These are phyloP conservation scores for Fusarium secorum DNA, from an alignment of 2,329 filamentous ascomycete genomes.

Conservation along the genomic window DNA sequence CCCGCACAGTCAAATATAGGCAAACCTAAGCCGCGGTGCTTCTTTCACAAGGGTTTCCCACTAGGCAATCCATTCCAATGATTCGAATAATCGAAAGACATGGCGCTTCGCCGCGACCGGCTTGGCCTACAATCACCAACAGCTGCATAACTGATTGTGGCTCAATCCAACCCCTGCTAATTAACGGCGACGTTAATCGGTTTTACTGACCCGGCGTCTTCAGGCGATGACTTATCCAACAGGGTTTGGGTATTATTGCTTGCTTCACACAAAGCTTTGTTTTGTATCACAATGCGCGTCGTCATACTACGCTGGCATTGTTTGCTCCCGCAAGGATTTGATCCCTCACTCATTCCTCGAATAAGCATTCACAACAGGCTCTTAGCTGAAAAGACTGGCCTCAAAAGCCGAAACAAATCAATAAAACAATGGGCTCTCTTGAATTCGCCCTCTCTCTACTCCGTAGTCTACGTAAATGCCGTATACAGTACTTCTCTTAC, in stretches of 20 bases:
- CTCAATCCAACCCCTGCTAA: slow-evolving; percentile 18
- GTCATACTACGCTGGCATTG: slow-evolving; percentile 7
- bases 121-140: slow-evolving; percentile 33
- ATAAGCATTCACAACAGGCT: slow-evolving; percentile 19
- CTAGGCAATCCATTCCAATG: slow-evolving; percentile 29
- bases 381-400: slow-evolving; percentile 10
- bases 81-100: slow-evolving; percentile 20
- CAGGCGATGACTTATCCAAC: not conserved
- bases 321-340: slow-evolving; percentile 8
- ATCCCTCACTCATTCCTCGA: slow-evolving; percentile 8
- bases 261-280: slow-evolving; percentile 35
- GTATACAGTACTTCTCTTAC: not conserved
- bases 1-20: not conserved
- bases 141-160: slow-evolving; percentile 19
- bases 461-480: not conserved
- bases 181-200: slow-evolving; percentile 13
- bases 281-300: slow-evolving; percentile 34
- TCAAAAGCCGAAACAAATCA: slow-evolving; percentile 34
- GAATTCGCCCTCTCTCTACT: not conserved
- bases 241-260: slow-evolving; percentile 1
- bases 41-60: slow-evolving; percentile 5
- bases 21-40: not conserved
- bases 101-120: slow-evolving; percentile 35
- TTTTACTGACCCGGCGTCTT: not conserved
- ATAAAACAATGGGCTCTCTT: not conserved